Percentiles rank a stretch among this genome's conserved stretches.
Evolutionary conservation across 176 grass and related monocot genomes (phyloP).

Genomic region (Eleusine indica): DNA sequence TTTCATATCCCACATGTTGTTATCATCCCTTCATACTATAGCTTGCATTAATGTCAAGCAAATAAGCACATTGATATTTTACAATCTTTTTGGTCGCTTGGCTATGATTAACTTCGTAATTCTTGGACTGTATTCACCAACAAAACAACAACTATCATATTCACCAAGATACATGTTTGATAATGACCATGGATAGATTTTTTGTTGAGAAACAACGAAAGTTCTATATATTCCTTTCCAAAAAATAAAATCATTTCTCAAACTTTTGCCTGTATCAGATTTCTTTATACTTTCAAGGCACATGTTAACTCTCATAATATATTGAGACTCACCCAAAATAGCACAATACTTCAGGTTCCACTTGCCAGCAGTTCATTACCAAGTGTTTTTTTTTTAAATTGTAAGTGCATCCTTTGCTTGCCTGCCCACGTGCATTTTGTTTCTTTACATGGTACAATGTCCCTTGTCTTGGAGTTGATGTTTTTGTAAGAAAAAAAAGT

Average conservation of each 20-base stretch:
- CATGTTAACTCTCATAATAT: neutral
- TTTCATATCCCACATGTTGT: slow-evolving; percentile 17
- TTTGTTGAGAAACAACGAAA: neutral
- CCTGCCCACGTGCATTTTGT: neutral
- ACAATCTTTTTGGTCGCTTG: neutral
- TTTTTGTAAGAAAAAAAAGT: neutral
- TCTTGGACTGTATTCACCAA: neutral
- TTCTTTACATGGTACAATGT: no score
- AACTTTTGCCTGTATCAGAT: neutral
- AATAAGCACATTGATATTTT: neutral
- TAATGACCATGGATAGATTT: neutral
- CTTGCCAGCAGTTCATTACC: neutral
- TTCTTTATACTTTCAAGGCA: neutral
- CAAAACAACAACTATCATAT: neutral
- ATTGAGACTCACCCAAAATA: neutral
- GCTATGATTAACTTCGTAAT: neutral
- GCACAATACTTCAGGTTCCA: neutral
- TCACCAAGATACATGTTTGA: neutral
- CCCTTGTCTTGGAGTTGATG: neutral
- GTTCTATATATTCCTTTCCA: neutral
- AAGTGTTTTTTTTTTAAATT: neutral
- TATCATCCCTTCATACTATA: neutral
- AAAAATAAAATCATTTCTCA: neutral
- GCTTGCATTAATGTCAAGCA: neutral
- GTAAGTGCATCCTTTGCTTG: neutral